Evolutionary conservation across 1,284 basidiomycete genomes (phyloP).

Genomic region (Apiotrichum brassicae): DNA sequence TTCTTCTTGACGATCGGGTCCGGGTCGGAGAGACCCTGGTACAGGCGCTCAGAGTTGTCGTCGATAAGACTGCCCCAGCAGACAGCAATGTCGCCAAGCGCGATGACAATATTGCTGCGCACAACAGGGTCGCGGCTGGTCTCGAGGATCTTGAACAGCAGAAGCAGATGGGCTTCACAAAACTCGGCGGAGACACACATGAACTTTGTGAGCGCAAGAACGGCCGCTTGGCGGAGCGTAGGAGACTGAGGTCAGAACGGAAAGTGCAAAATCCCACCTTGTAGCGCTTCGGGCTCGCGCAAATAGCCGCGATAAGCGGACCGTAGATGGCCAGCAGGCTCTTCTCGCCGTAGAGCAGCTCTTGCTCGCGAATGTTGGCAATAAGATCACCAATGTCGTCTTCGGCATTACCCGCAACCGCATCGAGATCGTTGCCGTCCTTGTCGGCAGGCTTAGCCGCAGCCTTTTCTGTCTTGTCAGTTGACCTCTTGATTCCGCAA

Average conservation of each 20-base stretch:
- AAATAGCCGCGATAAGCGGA: constrained; percentile 82
- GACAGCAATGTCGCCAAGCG: constrained; percentile 91
- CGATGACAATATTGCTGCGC: constrained; percentile 92
- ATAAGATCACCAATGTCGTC: constrained; percentile 96
- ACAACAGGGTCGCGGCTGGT: constrained; percentile 83
- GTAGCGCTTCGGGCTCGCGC: constrained; percentile 73
- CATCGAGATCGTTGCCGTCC: constrained; percentile 84
- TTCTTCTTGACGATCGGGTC: constrained; percentile 96
- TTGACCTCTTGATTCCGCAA: constrained; percentile 6
- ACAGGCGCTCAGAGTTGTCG: constrained; percentile 92
- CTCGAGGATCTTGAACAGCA: constrained; percentile 90
- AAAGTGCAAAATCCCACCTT: no score
- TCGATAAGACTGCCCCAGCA: constrained; percentile 95
- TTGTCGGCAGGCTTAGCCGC: constrained; percentile 51
- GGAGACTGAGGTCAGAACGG: constrained; percentile 64
- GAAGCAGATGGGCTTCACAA: constrained; percentile 79
- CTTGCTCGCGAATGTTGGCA: constrained; percentile 72
- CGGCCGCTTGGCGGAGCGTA: constrained; percentile 77
- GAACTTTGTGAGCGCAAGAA: constrained; percentile 87
- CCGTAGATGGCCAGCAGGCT: constrained; percentile 81
- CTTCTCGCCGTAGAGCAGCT: constrained; percentile 76
- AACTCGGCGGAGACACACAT: constrained; percentile 92
- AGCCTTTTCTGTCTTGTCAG: constrained; percentile 46
- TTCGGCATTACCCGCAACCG: constrained; percentile 94
- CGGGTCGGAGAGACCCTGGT: constrained; percentile 81